Evolutionary conservation across 129 eudicot species (phyloP), one percentile per base, ranked within the genome.

Genomic region (Logfia minima): DNA sequence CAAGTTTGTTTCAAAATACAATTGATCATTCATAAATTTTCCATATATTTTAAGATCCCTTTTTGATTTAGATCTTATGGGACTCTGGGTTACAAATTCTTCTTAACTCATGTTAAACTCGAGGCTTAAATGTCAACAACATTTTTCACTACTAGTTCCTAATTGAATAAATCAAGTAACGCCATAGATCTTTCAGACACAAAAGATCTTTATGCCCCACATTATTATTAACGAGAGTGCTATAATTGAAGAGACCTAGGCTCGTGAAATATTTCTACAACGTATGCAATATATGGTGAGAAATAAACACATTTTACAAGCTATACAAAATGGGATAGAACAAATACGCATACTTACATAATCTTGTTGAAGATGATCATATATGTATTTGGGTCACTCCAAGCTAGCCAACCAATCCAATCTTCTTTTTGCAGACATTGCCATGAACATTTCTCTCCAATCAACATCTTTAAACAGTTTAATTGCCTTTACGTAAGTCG

Each of bases 371-470:
- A 22, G 17, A 24, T 66, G 51, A 6, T 17, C 22, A 65, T 8
- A 23, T 17, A 3, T 3, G 23, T 37, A 26, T 14, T 21, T 75
- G 1, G 32, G 64, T 82, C 68, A 83, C 24, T 83, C 83, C 53
- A 73, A 77, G 80, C 83, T 79, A 62, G 83, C 61, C 43, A 78
- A 51, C 83, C 86, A 78, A 74, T 72, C 68, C 43, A 53, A 48
- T 74, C 81, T 61, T 83, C 86, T 74, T 74, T 68, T 68, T 1
- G 83, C 43, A 60, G 86, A 83, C 86, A 78, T 78, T 73, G 86
- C 86, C 83, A 74, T 78, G 45, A 83, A 83, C 83, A 73, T 83
- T 71, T 83, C 80, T 66, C 86, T 74, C 86, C 86, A 83, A 62
- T 83, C 80, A 22, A 74, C 80, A 72, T 83, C 83, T 59, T 83